Evolutionary conservation across 1,284 basidiomycete genomes (phyloP).

Genomic region (Schizophyllum amplum): DNA sequence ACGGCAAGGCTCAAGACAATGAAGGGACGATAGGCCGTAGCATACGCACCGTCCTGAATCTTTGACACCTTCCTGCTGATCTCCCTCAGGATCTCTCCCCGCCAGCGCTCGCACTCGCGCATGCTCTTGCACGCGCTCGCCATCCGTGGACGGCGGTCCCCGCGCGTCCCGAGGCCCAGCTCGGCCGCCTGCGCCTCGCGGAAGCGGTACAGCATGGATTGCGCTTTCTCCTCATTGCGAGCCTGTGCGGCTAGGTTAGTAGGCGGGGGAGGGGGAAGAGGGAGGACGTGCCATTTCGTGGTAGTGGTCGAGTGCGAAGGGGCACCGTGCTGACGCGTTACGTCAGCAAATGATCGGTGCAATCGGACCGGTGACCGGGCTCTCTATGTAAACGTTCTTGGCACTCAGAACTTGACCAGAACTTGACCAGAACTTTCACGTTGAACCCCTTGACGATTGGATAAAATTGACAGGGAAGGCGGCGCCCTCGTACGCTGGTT

Average conservation of each 20-base stretch:
- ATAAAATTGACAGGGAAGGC: no score
- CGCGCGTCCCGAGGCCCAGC: constrained; percentile 79
- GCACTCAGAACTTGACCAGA: no score
- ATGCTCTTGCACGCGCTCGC: constrained; percentile 86
- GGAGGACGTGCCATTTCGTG: not conserved
- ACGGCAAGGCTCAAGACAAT: not conserved
- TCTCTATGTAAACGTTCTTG: no score
- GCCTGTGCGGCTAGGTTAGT: constrained; percentile 42
- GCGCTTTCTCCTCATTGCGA: constrained; percentile 95
- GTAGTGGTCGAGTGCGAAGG: not conserved
- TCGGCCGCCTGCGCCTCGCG: constrained; percentile 95
- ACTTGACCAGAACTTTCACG: no score
- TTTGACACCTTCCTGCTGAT: constrained; percentile 96
- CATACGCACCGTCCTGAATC: constrained; percentile 87
- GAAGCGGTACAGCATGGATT: constrained; percentile 98
- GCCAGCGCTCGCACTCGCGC: constrained; percentile 91
- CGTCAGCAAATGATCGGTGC: not conserved
- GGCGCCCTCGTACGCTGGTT: no score
- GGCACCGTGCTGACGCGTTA: not conserved
- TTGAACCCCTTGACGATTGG: no score
- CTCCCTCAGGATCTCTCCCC: constrained; percentile 91
- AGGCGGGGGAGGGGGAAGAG: not conserved
- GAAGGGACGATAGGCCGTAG: not conserved
- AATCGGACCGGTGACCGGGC: no score
- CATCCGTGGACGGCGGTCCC: constrained; percentile 82